Conservation (phyloP, 257 asterid species). For the Solanum appendiculatum region DNA sequence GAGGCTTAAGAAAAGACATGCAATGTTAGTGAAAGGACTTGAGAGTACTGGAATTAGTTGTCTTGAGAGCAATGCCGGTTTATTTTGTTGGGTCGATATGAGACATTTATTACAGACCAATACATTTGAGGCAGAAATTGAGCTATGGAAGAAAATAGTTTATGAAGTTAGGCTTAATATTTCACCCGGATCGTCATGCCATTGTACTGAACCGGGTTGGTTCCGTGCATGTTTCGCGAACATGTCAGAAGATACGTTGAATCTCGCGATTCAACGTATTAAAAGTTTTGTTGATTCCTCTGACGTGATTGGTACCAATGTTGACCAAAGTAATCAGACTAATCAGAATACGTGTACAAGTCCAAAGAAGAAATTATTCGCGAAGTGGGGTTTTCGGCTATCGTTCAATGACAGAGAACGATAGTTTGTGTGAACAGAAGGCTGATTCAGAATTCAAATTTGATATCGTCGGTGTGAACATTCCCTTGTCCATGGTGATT, state of each 20-base stretch:
- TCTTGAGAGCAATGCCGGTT: not conserved
- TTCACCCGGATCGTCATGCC: not conserved
- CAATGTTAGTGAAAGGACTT: not conserved
- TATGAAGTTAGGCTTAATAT: not conserved
- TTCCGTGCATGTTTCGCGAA: not conserved
- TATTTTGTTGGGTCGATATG: constrained; percentile 4
- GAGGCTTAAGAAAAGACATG: not conserved
- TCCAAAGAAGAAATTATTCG: not conserved
- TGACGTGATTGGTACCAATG: not conserved
- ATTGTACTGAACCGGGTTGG: constrained; percentile 6
- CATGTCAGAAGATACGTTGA: not conserved
- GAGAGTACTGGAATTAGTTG: not conserved
- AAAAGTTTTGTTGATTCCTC: not conserved
- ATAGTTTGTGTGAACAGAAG: not conserved
- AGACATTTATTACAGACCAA: not conserved
- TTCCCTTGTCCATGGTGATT: not conserved
- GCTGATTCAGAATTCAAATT: not conserved
- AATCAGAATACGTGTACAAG: not conserved
- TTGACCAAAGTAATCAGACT: not conserved
- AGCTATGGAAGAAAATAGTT: not conserved
- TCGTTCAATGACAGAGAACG: not conserved
- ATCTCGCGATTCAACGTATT: not conserved
- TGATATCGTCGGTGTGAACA: not conserved
- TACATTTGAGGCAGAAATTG: constrained; percentile 4
- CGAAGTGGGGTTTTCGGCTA: constrained; percentile 1